Percentiles rank a stretch among this genome's conserved stretches.
phyloP scores from a whole-genome alignment of 495 filamentous ascomycete species.

The Penicillium soppii region DNA sequence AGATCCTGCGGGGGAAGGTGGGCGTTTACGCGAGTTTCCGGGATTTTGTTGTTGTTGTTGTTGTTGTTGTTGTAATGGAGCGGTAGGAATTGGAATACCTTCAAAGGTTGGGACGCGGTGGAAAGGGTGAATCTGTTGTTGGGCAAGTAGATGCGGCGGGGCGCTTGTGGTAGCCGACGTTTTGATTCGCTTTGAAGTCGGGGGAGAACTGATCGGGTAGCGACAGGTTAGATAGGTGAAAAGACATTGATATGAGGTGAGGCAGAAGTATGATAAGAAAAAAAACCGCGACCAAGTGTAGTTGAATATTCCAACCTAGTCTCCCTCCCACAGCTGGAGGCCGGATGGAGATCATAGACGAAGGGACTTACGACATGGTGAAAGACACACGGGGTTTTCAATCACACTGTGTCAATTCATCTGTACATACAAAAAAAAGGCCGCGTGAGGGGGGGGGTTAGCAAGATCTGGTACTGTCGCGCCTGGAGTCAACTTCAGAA shows the following conservation, averaged over 20 bases:
- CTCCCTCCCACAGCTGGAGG: slow-evolving; percentile 24
- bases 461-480: slow-evolving; percentile 40
- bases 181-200: slow-evolving; percentile 47
- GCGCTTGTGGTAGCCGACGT: slow-evolving; percentile 37
- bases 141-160: slow-evolving; percentile 40
- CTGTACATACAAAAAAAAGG: slow-evolving; percentile 44
- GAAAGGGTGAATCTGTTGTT: slow-evolving; percentile 46
- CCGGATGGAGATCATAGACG: slow-evolving; percentile 33
- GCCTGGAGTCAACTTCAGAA: slow-evolving; percentile 38
- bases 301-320: slow-evolving; percentile 15
- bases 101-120: slow-evolving; percentile 39
- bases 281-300: slow-evolving; percentile 17
- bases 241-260: slow-evolving; percentile 1
- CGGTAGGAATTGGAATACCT: slow-evolving; percentile 40
- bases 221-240: slow-evolving; percentile 3
- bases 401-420: slow-evolving; percentile 43
- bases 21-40: slow-evolving; percentile 43
- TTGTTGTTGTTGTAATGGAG: slow-evolving; percentile 32
- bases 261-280: background rate
- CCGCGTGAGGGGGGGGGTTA: slow-evolving; percentile 38
- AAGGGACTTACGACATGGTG: slow-evolving; percentile 54
- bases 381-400: slow-evolving; percentile 36
- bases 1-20: slow-evolving; percentile 36
- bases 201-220: slow-evolving; percentile 33
- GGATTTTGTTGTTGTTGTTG: slow-evolving; percentile 35